A percentile compares a stretch with the other conserved stretches of the same genome.
Evolutionary conservation across 106 monocot species (phyloP).

Genomic region (Allium fistulosum): DNA sequence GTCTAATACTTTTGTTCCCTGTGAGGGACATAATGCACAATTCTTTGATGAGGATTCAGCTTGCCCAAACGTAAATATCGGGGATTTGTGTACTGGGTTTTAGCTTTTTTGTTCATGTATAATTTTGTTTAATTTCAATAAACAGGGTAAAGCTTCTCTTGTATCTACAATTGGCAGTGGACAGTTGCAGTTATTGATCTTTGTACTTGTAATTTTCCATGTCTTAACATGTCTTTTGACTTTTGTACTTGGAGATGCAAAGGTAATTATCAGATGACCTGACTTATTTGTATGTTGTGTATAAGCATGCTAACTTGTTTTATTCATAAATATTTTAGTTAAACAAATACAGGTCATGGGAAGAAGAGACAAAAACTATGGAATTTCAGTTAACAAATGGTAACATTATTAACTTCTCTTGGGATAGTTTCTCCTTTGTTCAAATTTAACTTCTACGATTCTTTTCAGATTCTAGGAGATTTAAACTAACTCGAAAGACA

Average conservation of each 20-base stretch:
- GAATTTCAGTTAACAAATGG: constrained; percentile 31
- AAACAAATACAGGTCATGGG: constrained; percentile 28
- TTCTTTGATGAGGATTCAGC: background rate
- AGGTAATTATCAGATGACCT: constrained; percentile 5
- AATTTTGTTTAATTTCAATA: background rate
- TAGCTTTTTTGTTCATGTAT: no score
- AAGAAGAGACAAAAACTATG: constrained; percentile 42
- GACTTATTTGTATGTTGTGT: no score
- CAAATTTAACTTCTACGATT: background rate
- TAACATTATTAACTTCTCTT: background rate
- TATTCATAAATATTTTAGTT: constrained; percentile 15
- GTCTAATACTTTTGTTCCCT: constrained; percentile 10
- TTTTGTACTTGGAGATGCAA: constrained; percentile 13
- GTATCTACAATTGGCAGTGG: constrained; percentile 10
- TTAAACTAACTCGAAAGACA: constrained; percentile 31
- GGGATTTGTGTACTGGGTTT: no score
- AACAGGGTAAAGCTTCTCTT: constrained; percentile 13
- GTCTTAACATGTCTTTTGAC: constrained; percentile 3
- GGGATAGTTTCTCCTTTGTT: background rate
- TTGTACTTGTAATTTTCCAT: constrained; percentile 10
- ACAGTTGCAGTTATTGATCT: constrained; percentile 14
- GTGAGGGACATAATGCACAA: background rate
- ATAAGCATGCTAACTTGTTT: background rate
- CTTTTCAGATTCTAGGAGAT: constrained; percentile 35
- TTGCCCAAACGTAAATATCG: background rate